Evolutionary conservation across 805 yeast species (phyloP).

Genomic region (Candida schatavii): DNA sequence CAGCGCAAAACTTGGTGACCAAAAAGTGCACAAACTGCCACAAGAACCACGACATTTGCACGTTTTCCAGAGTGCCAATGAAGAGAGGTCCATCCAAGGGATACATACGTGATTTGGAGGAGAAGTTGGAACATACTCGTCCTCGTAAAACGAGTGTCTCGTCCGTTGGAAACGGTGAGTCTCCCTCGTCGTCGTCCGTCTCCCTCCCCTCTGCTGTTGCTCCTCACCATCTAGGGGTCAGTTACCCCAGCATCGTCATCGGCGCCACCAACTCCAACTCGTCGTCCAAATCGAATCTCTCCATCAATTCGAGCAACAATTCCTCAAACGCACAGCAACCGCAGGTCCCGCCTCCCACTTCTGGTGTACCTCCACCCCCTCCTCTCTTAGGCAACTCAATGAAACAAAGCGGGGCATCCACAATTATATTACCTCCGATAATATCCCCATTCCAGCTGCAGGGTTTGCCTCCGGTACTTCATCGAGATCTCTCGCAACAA

Average conservation of each 20-base stretch:
- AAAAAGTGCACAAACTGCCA: conserved; percentile 61
- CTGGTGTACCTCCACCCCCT: no score
- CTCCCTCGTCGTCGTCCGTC: neutral
- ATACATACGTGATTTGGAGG: conserved; percentile 46
- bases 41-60: conserved; percentile 58
- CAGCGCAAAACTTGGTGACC: conserved; percentile 44
- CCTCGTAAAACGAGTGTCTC: conserved; percentile 1
- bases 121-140: conserved; percentile 23
- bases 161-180: neutral
- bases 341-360: conserved; percentile 9
- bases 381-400: no score
- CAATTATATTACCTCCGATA: conserved; percentile 32
- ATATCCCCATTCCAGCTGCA: conserved; percentile 12
- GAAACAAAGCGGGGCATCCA: no score
- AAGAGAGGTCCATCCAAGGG: conserved; percentile 83
- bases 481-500: neutral
- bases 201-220: conserved; percentile 9
- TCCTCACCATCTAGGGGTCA: no score
- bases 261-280: conserved; percentile 2
- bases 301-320: conserved; percentile 4
- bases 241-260: neutral
- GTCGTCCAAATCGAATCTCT: neutral
- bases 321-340: no score
- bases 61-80: conserved; percentile 68
- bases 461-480: neutral